Base-by-base conservation (phyloP, 805 yeast genomes). In the Pichia kluyveri region DNA sequence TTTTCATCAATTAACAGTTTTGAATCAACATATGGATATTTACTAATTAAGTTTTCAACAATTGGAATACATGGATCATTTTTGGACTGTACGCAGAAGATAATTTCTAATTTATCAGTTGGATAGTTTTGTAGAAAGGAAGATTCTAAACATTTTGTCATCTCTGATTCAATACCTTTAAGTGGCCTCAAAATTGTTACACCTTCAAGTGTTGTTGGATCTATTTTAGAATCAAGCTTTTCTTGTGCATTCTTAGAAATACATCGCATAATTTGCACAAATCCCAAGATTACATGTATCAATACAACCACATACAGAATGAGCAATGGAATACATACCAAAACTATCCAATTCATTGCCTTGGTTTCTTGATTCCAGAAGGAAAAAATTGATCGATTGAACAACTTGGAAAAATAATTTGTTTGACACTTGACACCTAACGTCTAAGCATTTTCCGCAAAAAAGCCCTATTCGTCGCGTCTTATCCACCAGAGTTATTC, bases 151-250 rank as follows among this genome's bases (percentile, higher is more conserved):
- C 96, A 87, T 11, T 73, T 62, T 38, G 71, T 75, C 65, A 87
- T 71, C 54, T 83, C 90, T 1, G 89, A 77, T 61, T 88, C 96
- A 17, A 86, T 67, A 17, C 96, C 96, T 59, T 86, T 86, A 50
- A 88, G 70, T 0, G 96, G 96, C 31, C 96, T 67, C 36, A 88
- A 60, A 27, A 89, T 85, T 1, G 93, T 77, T 18, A 88, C 96
- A 8, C 86, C 82, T 49, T 77, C 80, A 1, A 77, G 69, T 6
- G 71, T 68, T 0, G 71, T 71, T 4, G 53, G 54, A 4, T 54
- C 55, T 15, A 34, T 34, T 15, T 34, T 9, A 34, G 8, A 34
- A 34, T 34, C 17, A 9, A 34, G 17, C 3, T 15, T 3, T 15
- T 34, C 12, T 15, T 34, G 37, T 14, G 37, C 37, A 9, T 10